phyloP scores from a whole-genome alignment of 2,329 filamentous ascomycete genomes.

The Colletotrichum australisinense region DNA sequence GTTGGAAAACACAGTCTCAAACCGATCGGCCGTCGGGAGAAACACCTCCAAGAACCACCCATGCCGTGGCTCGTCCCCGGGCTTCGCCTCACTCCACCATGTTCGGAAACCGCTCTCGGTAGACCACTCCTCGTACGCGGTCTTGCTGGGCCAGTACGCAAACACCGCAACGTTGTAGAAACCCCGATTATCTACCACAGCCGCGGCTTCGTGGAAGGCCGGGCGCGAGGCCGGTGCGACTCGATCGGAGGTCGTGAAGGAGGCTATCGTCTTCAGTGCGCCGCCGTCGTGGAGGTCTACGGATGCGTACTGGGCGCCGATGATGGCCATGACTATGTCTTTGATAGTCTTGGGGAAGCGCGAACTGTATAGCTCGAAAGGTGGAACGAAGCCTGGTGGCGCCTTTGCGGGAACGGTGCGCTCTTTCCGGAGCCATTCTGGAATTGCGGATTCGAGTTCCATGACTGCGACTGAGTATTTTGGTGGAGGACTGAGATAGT shows the following conservation, averaged over 20 bases:
- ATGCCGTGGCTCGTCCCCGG: conserved; percentile 33
- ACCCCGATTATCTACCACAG: conserved; percentile 26
- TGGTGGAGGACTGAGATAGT: background rate
- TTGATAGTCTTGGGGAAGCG: conserved; percentile 29
- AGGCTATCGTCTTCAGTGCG: conserved; percentile 9
- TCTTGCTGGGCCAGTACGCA: conserved; percentile 50
- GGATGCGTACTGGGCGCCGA: conserved; percentile 30
- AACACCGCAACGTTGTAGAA: conserved; percentile 42
- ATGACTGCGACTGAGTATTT: background rate
- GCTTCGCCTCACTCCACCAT: conserved; percentile 49
- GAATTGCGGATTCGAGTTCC: conserved; percentile 12
- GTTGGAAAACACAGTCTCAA: conserved; percentile 56
- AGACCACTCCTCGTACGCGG: conserved; percentile 45
- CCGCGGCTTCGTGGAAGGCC: conserved; percentile 21
- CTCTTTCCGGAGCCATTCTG: conserved; percentile 1
- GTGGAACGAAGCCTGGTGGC: conserved; percentile 16
- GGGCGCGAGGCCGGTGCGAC: background rate
- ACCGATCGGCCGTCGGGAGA: conserved; percentile 51
- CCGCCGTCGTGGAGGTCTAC: background rate
- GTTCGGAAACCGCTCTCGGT: conserved; percentile 46
- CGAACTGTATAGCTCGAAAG: conserved; percentile 28
- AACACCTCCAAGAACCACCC: conserved; percentile 58
- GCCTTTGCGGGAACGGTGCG: background rate
- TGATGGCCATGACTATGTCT: conserved; percentile 32
- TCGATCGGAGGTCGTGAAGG: conserved; percentile 2